Conservation (phyloP, 371 early-diverging fungal genomes). For the Apophysomyces variabilis region DNA sequence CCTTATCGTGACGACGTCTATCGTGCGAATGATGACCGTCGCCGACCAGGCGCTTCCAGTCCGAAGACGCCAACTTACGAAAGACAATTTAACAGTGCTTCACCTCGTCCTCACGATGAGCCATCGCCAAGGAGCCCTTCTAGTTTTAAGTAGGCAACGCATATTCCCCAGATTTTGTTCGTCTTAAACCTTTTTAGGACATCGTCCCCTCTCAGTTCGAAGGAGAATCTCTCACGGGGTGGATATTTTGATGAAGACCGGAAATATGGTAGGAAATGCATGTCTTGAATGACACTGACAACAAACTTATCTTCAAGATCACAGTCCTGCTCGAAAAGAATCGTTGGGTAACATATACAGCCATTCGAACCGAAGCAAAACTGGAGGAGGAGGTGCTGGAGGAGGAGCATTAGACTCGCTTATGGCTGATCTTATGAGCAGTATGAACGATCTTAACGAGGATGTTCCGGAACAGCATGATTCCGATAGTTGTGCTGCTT, state of each 20-base stretch:
- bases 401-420: conserved; percentile 53
- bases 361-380: conserved; percentile 2
- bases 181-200: not conserved
- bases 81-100: not conserved
- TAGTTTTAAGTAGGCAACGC: not conserved
- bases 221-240: conserved; percentile 7
- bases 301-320: not conserved
- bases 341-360: not conserved
- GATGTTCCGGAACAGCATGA: conserved; percentile 9
- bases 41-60: conserved; percentile 6
- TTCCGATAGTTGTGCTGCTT: conserved; percentile 21
- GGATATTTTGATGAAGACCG: conserved; percentile 9
- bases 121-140: conserved; percentile 1
- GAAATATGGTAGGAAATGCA: not conserved
- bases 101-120: not conserved
- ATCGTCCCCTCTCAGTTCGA: conserved; percentile 4
- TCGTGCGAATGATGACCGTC: conserved; percentile 3
- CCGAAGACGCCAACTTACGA: conserved; percentile 24
- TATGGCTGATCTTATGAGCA: conserved; percentile 64
- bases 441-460: conserved; percentile 42
- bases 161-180: not conserved
- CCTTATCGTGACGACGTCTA: conserved; percentile 5
- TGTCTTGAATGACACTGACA: not conserved
- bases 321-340: conserved; percentile 3
- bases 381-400: conserved; percentile 12